Conservation (phyloP, 2,329 filamentous ascomycete genomes). For the Beauveria scarabaeidicola region DNA sequence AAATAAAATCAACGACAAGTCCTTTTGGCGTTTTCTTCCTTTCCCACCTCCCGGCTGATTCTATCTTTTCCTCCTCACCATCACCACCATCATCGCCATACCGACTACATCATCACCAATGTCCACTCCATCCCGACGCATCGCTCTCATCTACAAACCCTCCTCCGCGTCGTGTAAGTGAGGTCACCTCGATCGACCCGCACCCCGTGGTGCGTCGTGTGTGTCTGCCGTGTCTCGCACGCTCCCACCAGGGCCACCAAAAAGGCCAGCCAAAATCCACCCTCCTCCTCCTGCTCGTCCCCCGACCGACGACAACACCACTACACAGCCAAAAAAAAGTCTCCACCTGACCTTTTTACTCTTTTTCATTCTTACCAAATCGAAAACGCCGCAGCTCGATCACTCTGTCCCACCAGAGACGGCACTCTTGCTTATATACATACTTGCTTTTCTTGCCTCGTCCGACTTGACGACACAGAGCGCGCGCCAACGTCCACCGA, state of each 20-base stretch:
- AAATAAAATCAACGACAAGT: neutral
- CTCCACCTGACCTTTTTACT: constrained; percentile 4
- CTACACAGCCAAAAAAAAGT: constrained; percentile 1
- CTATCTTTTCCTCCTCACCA: neutral
- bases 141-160: neutral
- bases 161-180: constrained; percentile 3
- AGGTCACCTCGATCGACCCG: constrained; percentile 4
- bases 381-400: neutral
- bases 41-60: neutral
- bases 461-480: neutral
- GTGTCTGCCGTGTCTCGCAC: neutral
- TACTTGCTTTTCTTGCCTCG: neutral
- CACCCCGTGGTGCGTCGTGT: neutral
- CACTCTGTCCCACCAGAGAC: neutral
- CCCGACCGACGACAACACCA: constrained; percentile 4
- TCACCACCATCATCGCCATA: neutral
- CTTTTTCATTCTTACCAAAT: neutral
- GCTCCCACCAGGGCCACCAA: neutral
- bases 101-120: neutral
- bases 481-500: neutral
- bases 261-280: neutral
- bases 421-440: neutral
- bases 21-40: neutral
- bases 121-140: neutral
- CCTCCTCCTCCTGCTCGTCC: neutral